Evolutionary conservation across 208 protist species (phyloP).

Genomic region (Endotrypanum monterogeii): DNA sequence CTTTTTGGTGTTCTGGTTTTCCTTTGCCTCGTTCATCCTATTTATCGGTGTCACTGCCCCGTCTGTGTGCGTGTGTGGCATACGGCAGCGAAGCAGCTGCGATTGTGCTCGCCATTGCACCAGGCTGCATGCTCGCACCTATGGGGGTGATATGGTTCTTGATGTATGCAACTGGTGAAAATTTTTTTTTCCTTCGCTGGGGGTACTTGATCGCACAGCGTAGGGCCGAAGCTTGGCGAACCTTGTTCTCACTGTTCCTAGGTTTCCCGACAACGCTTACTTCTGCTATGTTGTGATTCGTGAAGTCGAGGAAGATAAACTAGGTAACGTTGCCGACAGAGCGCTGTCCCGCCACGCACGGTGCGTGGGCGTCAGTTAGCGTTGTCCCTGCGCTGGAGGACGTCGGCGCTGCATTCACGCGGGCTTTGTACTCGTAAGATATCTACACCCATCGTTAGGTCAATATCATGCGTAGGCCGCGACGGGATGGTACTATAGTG

Average conservation of each 20-base stretch:
- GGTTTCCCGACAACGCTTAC: not conserved
- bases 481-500: not conserved
- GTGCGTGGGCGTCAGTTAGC: not conserved
- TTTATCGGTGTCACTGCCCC: constrained; percentile 46
- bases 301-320: not conserved
- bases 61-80: constrained; percentile 56
- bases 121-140: constrained; percentile 44
- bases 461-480: not conserved
- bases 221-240: not conserved
- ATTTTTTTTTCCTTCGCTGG: not conserved
- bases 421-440: not conserved
- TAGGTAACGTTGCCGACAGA: not conserved
- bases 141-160: constrained; percentile 33
- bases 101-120: constrained; percentile 46
- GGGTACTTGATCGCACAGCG: not conserved
- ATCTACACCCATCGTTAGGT: not conserved
- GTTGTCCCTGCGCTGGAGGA: not conserved
- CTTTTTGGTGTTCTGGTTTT: constrained; percentile 52
- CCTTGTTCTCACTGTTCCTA: not conserved
- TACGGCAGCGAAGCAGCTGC: constrained; percentile 35
- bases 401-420: too few species aligned
- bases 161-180: constrained; percentile 14
- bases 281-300: not conserved
- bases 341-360: not conserved
- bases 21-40: constrained; percentile 50